Conservation (phyloP, 331 rosid genomes). For the Acacia pycnantha region DNA sequence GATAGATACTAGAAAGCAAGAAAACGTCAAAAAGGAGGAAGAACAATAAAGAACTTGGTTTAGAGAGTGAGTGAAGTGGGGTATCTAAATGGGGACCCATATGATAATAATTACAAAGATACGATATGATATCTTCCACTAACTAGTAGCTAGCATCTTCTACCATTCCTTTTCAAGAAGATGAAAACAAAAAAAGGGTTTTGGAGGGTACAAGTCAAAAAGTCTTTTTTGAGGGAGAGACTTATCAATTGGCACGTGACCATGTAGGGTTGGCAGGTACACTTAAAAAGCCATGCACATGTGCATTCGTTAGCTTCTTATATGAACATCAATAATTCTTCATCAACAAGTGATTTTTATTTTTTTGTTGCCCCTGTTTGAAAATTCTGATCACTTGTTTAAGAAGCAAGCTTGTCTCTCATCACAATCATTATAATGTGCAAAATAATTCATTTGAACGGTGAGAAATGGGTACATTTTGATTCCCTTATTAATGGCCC, state of each 20-base stretch:
- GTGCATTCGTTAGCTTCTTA: background rate
- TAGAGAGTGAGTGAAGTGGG: background rate
- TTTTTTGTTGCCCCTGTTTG: background rate
- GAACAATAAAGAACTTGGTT: background rate
- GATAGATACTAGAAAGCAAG: background rate
- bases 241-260: background rate
- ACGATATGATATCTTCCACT: background rate
- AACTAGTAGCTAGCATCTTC: background rate
- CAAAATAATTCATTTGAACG: background rate
- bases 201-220: background rate
- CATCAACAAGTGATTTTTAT: background rate
- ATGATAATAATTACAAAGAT: background rate
- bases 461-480: background rate
- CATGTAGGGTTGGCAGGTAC: constrained; percentile 11
- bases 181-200: background rate
- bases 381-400: background rate
- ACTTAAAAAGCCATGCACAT: background rate
- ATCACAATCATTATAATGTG: background rate
- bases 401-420: background rate
- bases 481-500: background rate
- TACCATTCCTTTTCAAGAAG: background rate
- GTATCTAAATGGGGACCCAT: background rate
- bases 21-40: background rate
- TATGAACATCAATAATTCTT: background rate
- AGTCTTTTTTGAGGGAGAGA: background rate